Conservation (phyloP, 352 stramenopile species). For the Pythium plurisporium region DNA sequence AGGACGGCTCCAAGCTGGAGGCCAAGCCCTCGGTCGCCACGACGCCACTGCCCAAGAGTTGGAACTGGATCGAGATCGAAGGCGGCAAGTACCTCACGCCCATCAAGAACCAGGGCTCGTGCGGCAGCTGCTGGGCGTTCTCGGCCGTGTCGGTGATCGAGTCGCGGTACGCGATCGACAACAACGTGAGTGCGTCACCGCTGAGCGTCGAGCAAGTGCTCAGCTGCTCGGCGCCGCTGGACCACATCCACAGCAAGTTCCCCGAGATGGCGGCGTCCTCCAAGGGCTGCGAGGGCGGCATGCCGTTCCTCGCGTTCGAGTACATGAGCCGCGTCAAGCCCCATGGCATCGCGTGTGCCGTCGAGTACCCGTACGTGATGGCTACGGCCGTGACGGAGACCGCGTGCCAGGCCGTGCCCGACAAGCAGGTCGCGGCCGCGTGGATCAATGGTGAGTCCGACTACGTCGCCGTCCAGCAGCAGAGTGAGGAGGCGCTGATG, state of each 20-base stretch:
- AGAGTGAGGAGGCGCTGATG: conserved; percentile 59
- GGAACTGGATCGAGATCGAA: conserved; percentile 71
- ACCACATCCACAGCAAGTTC: conserved; percentile 76
- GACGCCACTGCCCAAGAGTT: conserved; percentile 32
- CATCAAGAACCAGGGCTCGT: conserved; percentile 92
- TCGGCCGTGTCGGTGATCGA: conserved; percentile 72
- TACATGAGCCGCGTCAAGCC: conserved; percentile 63
- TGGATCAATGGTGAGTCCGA: conserved; percentile 43
- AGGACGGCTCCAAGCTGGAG: conserved; percentile 15
- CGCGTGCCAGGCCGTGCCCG: conserved; percentile 28
- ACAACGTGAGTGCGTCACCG: conserved; percentile 53
- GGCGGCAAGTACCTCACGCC: conserved; percentile 82
- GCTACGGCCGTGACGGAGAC: conserved; percentile 47
- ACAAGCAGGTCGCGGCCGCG: conserved; percentile 37
- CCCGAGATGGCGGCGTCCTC: conserved; percentile 72
- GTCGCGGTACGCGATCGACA: conserved; percentile 71
- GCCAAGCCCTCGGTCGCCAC: conserved; percentile 13
- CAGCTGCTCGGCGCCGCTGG: conserved; percentile 63
- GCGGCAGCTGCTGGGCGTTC: conserved; percentile 93
- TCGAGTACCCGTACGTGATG: conserved; percentile 76
- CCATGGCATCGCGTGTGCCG: conserved; percentile 71
- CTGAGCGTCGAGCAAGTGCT: conserved; percentile 85
- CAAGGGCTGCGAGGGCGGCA: conserved; percentile 80
- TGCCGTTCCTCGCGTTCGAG: conserved; percentile 88
- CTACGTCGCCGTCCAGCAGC: conserved; percentile 49